Evolutionary conservation across 2,329 filamentous ascomycete genomes (phyloP), one percentile per base, ranked within the genome.

Genomic region (Pleomassaria siparia): DNA sequence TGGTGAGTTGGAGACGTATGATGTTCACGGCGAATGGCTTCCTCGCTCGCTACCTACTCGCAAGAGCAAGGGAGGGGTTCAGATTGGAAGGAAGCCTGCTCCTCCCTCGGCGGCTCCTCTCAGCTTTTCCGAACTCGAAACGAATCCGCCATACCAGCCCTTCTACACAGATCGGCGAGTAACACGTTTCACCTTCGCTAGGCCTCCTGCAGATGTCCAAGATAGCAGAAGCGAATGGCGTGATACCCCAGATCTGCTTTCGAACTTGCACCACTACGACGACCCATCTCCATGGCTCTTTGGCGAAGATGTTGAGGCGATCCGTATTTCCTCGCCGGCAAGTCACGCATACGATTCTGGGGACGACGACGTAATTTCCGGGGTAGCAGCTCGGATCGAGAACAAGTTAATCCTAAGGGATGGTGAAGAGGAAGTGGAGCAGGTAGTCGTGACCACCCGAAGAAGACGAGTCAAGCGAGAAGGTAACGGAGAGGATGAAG

Each of bases 161-260:
- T 96, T 97, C 74, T 92, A 97, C 67, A 94, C 91, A 0, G 91
- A 97, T 63, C 82, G 84, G 45, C 84, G 92, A 2, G 88, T 97
- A 36, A 83, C 80, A n/a, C 76, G 96, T 22, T 88, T 85, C 56
- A 80, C 90, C 33, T 88, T 86, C 63, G 67, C 70, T 2, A 79
- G 40, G 72, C 50, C 53, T 7, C 28, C 50, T 4, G 11, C 35
- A 9, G 57, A 62, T 5, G 36, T 54, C 7, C 56, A 63, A 4
- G 52, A 53, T 18, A 62, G 60, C 40, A 55, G 47, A 37, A 63
- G 51, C 28, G 66, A 68, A 43, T 55, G 60, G 40, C 58, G 59
- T 7, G 28, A 52, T 1, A 49, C 51, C 15, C 60, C 63, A 4
- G 52, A 53, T 21, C 58, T 59, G 10, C 51, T 51, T 32, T 68